Evolutionary conservation across 805 yeast species (phyloP).

Genomic region (Schizosaccharomyces cryophilus): DNA sequence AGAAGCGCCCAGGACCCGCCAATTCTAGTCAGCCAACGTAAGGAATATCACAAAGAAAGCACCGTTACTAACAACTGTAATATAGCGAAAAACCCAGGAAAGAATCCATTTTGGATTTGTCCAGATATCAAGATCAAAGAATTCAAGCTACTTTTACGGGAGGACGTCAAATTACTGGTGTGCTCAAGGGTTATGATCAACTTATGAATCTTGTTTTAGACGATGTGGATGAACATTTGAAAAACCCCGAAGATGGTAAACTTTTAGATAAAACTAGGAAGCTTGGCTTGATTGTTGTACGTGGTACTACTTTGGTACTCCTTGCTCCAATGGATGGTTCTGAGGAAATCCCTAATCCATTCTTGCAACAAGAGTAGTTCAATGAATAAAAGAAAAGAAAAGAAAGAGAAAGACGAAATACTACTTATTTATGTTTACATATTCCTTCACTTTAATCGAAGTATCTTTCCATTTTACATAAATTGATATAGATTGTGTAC

Average conservation of each 20-base stretch:
- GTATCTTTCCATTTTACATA: too few relatives aligned
- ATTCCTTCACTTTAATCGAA: too few relatives aligned
- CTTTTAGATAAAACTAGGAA: slow-evolving; percentile 33
- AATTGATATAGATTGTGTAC: too few relatives aligned
- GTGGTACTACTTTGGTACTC: slow-evolving; percentile 59
- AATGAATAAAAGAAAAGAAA: too few relatives aligned
- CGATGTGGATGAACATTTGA: slow-evolving; percentile 36
- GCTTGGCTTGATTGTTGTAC: slow-evolving; percentile 57
- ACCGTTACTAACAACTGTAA: slow-evolving; percentile 5
- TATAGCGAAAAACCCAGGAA: slow-evolving; percentile 52
- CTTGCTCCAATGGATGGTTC: slow-evolving; percentile 48
- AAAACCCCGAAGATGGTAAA: slow-evolving; percentile 33
- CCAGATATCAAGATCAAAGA: slow-evolving; percentile 45
- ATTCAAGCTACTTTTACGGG: slow-evolving; percentile 64
- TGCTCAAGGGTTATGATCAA: slow-evolving; percentile 77
- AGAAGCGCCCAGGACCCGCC: neutral
- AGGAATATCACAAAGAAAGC: neutral
- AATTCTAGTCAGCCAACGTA: neutral
- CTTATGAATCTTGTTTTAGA: slow-evolving; percentile 63
- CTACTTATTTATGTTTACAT: too few relatives aligned
- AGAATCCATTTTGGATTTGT: slow-evolving; percentile 67
- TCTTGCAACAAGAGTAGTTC: slow-evolving; percentile 14
- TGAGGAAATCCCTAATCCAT: slow-evolving; percentile 44
- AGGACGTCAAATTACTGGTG: slow-evolving; percentile 54
- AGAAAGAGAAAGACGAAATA: too few relatives aligned